These are phyloP conservation scores for Citrus trifoliata DNA, from an alignment of 345 rosid genomes.

Conservation along the genomic window DNA sequence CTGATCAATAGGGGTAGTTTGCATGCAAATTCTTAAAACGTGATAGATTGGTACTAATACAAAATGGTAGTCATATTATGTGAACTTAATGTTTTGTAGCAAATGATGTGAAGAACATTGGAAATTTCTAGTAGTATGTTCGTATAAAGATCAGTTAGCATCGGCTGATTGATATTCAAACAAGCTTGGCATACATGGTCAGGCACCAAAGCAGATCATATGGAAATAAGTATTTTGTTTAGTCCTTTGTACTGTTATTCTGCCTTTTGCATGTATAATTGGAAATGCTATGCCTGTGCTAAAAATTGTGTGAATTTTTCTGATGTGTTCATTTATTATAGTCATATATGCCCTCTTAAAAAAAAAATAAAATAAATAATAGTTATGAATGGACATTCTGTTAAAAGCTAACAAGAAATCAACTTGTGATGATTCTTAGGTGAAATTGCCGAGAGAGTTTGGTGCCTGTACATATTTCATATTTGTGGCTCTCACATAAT, in stretches of 20 bases:
- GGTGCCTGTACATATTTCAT: conserved; percentile 68
- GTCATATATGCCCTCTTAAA: not conserved
- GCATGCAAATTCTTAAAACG: not conserved
- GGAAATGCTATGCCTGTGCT: not conserved
- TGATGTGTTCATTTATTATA: not conserved
- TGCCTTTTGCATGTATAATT: not conserved
- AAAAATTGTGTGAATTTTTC: not conserved
- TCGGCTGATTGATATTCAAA: not conserved
- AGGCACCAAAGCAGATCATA: not conserved
- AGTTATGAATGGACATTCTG: not conserved
- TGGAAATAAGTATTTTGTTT: not conserved
- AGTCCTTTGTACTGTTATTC: not conserved
- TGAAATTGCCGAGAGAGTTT: conserved; percentile 70
- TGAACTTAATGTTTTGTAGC: not conserved
- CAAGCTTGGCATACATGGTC: not conserved
- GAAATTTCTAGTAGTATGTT: not conserved
- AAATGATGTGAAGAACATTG: not conserved
- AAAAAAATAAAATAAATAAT: too few relatives aligned
- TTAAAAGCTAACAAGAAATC: not conserved
- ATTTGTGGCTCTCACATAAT: conserved; percentile 34
- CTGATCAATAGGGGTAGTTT: not conserved
- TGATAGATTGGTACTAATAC: not conserved
- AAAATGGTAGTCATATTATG: not conserved
- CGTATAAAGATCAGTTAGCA: not conserved
- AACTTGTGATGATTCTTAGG: conserved; percentile 37